These are phyloP conservation scores for Madurella mycetomatis DNA, from an alignment of 2,329 filamentous ascomycete species.

Conservation along the genomic window DNA sequence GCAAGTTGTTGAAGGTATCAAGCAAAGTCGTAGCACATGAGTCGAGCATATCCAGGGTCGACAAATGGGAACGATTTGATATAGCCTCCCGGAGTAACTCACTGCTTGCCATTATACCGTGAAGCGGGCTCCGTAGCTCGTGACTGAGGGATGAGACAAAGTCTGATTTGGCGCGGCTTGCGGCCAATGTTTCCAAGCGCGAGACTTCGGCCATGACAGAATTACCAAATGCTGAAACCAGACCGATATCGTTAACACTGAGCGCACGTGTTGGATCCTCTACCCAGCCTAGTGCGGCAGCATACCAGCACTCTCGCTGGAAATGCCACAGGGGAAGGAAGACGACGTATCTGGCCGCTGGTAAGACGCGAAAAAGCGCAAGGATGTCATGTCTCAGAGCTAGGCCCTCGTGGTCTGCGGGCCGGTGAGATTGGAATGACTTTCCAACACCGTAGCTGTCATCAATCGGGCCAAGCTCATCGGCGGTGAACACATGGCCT, in stretches of 20 bases:
- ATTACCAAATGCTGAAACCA: slow-evolving; percentile 45
- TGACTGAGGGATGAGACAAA: slow-evolving; percentile 55
- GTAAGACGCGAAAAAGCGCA: slow-evolving; percentile 30
- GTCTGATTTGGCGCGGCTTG: slow-evolving; percentile 46
- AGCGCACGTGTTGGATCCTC: slow-evolving; percentile 26
- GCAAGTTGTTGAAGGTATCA: slow-evolving; percentile 42
- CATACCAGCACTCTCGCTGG: slow-evolving; percentile 35
- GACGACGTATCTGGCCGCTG: slow-evolving; percentile 34
- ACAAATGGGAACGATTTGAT: slow-evolving; percentile 38
- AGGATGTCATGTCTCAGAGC: slow-evolving; percentile 26
- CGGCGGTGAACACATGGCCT: slow-evolving; percentile 23
- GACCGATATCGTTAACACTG: slow-evolving; percentile 39
- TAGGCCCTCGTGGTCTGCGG: not conserved
- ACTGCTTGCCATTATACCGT: slow-evolving; percentile 51
- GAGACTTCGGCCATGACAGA: slow-evolving; percentile 54
- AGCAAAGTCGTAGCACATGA: slow-evolving; percentile 45
- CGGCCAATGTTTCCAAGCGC: slow-evolving; percentile 35
- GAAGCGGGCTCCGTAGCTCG: slow-evolving; percentile 52
- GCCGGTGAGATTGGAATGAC: slow-evolving; percentile 7
- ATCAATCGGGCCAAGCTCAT: slow-evolving; percentile 23
- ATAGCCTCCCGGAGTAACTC: slow-evolving; percentile 46
- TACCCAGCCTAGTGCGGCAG: slow-evolving; percentile 41
- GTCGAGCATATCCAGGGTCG: slow-evolving; percentile 44
- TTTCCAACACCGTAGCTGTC: slow-evolving; percentile 21
- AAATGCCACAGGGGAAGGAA: slow-evolving; percentile 37